phyloP scores from a whole-genome alignment of 1,139 yeast species.

The Yamadazyma oceani region DNA sequence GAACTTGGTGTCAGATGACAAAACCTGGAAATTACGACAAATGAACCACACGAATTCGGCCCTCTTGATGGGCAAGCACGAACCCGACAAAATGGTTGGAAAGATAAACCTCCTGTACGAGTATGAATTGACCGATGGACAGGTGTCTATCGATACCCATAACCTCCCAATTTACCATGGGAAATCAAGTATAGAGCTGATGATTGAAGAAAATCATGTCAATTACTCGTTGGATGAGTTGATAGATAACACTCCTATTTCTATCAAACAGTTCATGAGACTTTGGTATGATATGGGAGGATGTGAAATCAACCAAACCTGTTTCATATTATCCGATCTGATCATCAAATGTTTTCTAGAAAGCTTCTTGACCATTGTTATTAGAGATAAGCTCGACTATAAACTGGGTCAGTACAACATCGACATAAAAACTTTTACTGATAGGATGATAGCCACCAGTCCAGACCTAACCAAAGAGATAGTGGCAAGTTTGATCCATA shows the following conservation, averaged over 20 bases:
- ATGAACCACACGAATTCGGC: constrained; percentile 87
- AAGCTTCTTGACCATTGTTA: constrained; percentile 49
- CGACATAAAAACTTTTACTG: neutral
- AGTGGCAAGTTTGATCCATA: constrained; percentile 8
- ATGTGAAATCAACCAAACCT: constrained; percentile 41
- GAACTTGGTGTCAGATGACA: constrained; percentile 58
- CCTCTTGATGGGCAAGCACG: constrained; percentile 46
- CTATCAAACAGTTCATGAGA: constrained; percentile 50
- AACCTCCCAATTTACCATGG: constrained; percentile 48
- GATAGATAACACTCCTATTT: constrained; percentile 51
- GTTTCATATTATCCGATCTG: constrained; percentile 25
- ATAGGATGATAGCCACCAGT: neutral
- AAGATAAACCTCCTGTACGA: constrained; percentile 47
- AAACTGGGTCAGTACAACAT: constrained; percentile 7
- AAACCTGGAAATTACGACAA: constrained; percentile 69
- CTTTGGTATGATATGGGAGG: constrained; percentile 63
- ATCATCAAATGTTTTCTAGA: constrained; percentile 35
- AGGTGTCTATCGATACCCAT: constrained; percentile 45
- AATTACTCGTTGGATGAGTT: constrained; percentile 37
- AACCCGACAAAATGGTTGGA: constrained; percentile 31
- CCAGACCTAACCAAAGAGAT: constrained; percentile 2
- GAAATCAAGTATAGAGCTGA: constrained; percentile 2
- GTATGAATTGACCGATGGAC: constrained; percentile 44
- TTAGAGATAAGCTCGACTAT: constrained; percentile 42
- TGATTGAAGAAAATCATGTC: neutral